Evolutionary conservation across 345 rosid species (phyloP).

Genomic region (Anastatica hierochuntica): DNA sequence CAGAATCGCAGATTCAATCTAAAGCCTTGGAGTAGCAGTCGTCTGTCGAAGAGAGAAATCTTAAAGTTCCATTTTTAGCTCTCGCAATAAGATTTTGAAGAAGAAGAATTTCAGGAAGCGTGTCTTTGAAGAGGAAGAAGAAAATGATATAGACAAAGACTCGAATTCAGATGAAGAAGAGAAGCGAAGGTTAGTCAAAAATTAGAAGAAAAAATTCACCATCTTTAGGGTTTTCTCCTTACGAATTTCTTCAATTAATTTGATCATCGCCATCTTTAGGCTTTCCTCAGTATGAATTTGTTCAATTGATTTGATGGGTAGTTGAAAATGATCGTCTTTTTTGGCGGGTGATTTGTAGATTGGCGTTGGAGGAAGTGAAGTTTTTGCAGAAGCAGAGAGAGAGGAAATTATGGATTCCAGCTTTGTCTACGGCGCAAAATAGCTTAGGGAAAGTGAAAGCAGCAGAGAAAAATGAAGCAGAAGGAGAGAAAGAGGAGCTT

Average conservation of each 20-base stretch:
- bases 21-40: no score
- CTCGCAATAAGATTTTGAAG: background rate
- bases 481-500: constrained; percentile 92
- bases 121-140: constrained; percentile 40
- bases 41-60: background rate
- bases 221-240: background rate
- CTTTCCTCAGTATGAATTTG: no score
- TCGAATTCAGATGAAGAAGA: constrained; percentile 65
- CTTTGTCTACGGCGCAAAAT: constrained; percentile 34
- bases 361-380: constrained; percentile 87
- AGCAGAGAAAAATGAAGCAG: constrained; percentile 57
- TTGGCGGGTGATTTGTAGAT: constrained; percentile 11
- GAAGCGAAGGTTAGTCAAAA: constrained; percentile 34
- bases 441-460: constrained; percentile 31
- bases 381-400: constrained; percentile 92
- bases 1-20: background rate
- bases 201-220: background rate
- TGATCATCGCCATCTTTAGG: no score
- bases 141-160: constrained; percentile 21
- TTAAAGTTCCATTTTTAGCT: background rate
- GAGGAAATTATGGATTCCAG: constrained; percentile 71
- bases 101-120: constrained; percentile 73
- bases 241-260: background rate
- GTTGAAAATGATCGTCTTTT: background rate
- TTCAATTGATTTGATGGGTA: background rate